phyloP scores from a whole-genome alignment of 2,329 filamentous ascomycete genomes.

The Fusarium redolens region DNA sequence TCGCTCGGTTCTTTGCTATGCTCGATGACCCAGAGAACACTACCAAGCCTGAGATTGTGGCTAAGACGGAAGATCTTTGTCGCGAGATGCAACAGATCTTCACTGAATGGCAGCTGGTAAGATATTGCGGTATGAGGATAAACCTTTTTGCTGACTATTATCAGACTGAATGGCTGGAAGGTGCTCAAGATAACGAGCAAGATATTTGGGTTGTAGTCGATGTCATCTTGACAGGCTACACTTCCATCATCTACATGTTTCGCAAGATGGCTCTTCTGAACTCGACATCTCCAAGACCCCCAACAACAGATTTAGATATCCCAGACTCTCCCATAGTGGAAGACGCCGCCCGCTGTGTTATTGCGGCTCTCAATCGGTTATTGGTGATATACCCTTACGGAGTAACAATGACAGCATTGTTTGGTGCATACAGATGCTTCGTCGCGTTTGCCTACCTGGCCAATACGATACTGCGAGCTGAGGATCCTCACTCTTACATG shows the following conservation, averaged over 20 bases:
- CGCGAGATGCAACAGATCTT: slow-evolving; percentile 44
- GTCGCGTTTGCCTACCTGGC: slow-evolving; percentile 46
- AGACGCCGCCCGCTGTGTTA: slow-evolving; percentile 40
- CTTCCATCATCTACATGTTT: slow-evolving; percentile 50
- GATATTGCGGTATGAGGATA: rapidly evolving
- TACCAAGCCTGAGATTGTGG: slow-evolving; percentile 37
- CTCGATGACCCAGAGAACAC: slow-evolving; percentile 39
- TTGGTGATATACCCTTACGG: slow-evolving; percentile 39
- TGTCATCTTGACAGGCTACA: slow-evolving; percentile 46
- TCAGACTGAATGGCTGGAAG: slow-evolving; percentile 43
- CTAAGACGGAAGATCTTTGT: slow-evolving; percentile 45
- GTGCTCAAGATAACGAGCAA: slow-evolving; percentile 28
- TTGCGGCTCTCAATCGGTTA: slow-evolving; percentile 34
- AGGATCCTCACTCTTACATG: slow-evolving; percentile 23
- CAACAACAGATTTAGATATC: slow-evolving; percentile 44
- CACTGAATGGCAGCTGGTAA: slow-evolving; percentile 46
- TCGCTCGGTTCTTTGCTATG: slow-evolving; percentile 47
- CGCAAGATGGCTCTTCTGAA: slow-evolving; percentile 46
- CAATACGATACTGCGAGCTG: slow-evolving; percentile 36
- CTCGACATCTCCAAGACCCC: slow-evolving; percentile 42
- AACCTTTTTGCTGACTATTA: neutral
- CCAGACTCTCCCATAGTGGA: slow-evolving; percentile 46
- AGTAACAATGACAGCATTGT: slow-evolving; percentile 38
- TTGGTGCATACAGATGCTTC: slow-evolving; percentile 46
- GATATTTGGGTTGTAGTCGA: slow-evolving; percentile 46